phyloP scores from a whole-genome alignment of 208 protist genomes.

The Angomonas deanei region DNA sequence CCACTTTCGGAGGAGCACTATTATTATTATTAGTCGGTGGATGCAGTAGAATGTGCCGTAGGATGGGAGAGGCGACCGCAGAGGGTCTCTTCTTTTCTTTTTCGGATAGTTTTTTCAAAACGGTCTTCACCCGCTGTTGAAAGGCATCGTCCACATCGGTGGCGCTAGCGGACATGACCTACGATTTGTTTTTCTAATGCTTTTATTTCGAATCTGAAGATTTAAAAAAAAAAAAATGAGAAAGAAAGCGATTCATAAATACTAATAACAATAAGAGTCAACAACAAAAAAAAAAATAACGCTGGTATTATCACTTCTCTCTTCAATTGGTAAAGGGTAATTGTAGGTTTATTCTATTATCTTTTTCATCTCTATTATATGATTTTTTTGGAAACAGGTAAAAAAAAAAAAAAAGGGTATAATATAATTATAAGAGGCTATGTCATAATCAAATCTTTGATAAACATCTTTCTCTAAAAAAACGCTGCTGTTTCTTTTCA shows the following conservation, averaged over 20 bases:
- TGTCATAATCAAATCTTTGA: too few species aligned
- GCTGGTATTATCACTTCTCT: too few species aligned
- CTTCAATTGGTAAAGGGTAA: too few species aligned
- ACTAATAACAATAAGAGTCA: too few species aligned
- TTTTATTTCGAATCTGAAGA: not conserved
- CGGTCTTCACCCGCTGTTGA: not conserved
- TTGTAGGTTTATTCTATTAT: not conserved
- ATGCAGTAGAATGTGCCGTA: slow-evolving; percentile 29
- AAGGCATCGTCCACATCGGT: slow-evolving; percentile 31
- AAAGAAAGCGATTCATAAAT: slow-evolving; percentile 3
- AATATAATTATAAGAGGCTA: slow-evolving; percentile 8
- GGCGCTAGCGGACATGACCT: not conserved
- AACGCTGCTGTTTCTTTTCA: not conserved
- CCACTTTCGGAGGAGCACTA: not conserved
- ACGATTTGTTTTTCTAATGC: not conserved
- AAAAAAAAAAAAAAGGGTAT: not conserved
- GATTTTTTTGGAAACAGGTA: not conserved
- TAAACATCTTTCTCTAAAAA: not conserved
- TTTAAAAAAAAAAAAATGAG: slow-evolving; percentile 6
- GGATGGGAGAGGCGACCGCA: slow-evolving; percentile 32
- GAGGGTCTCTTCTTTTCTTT: slow-evolving; percentile 20
- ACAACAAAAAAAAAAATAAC: not conserved
- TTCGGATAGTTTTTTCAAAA: slow-evolving; percentile 5
- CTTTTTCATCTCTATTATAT: not conserved
- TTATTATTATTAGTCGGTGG: not conserved